These are phyloP conservation scores for cucumber (Cucumis sativus) DNA, from an alignment of 306 rosid species.

Conservation along the genomic window DNA sequence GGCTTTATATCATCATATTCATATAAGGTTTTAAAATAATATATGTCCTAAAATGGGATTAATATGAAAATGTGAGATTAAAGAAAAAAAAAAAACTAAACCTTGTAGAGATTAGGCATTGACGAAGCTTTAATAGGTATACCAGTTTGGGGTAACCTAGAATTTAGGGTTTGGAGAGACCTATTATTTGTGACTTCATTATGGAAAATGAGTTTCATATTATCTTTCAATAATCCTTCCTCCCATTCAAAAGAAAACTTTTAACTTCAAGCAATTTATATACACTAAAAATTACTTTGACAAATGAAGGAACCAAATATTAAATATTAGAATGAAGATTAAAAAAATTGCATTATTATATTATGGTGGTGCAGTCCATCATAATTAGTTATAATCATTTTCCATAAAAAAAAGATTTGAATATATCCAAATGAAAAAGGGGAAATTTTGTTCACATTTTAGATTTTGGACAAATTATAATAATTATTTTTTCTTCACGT, in stretches of 20 bases:
- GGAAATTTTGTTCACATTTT: neutral
- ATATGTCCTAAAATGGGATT: neutral
- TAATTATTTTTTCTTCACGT: no score
- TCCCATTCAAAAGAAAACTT: no score
- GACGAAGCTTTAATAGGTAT: neutral
- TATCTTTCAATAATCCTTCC: no score
- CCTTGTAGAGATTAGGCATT: neutral
- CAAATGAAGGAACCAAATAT: neutral
- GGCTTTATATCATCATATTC: no score
- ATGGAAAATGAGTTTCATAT: neutral
- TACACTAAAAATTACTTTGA: no score
- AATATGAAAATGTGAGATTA: neutral
- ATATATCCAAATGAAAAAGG: neutral
- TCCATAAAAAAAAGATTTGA: neutral
- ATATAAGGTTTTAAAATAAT: no score
- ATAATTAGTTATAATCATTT: constrained; percentile 1
- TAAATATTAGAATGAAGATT: no score
- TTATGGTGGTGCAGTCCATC: neutral
- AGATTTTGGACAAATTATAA: neutral
- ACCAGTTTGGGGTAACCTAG: neutral
- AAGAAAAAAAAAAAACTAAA: neutral
- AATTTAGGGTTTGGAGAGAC: neutral
- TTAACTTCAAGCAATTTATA: no score
- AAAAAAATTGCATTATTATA: neutral
- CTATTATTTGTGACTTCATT: neutral